A percentile compares a stretch with the other conserved stretches of the same genome.
These are phyloP conservation scores for Thymus mandschuricus DNA, from an alignment of 257 asterid species.

Conservation along the genomic window DNA sequence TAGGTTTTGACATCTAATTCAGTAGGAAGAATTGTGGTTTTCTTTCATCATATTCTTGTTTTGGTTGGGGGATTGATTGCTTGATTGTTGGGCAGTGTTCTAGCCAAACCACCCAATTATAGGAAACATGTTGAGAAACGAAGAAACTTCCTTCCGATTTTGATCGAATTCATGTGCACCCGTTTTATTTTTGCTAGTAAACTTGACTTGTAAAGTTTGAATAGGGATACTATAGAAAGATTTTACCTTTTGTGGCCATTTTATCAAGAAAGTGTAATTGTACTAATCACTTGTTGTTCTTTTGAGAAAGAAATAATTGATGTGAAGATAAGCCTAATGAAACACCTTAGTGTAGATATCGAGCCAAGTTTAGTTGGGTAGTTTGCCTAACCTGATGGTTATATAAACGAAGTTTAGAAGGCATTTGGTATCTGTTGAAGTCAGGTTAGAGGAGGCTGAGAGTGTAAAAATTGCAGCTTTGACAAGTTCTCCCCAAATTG, in stretches of 20 bases:
- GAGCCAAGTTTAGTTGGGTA: not conserved
- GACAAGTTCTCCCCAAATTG: not conserved
- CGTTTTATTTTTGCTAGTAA: not conserved
- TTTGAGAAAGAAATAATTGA: not conserved
- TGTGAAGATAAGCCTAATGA: not conserved
- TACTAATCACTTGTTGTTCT: not conserved
- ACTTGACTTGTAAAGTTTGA: not conserved
- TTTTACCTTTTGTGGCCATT: not conserved
- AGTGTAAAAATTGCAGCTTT: not conserved
- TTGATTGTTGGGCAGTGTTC: not conserved
- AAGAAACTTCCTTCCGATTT: not conserved
- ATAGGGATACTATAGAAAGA: not conserved
- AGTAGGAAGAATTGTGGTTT: slow-evolving; percentile 8
- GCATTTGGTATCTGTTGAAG: slow-evolving; percentile 2
- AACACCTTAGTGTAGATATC: not conserved
- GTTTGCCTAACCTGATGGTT: not conserved
- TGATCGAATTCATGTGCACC: slow-evolving; percentile 10
- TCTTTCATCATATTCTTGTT: not conserved
- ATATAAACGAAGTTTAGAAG: not conserved
- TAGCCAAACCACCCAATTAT: not conserved
- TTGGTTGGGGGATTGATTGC: slow-evolving; percentile 17
- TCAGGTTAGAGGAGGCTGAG: slow-evolving; percentile 2
- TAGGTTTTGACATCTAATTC: slow-evolving; percentile 17
- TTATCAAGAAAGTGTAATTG: not conserved
- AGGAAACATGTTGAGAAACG: not conserved